A percentile compares a stretch with the other conserved stretches of the same genome.
These are phyloP conservation scores for Nicotiana tomentosiformis DNA, from an alignment of 257 asterid genomes.

Conservation along the genomic window DNA sequence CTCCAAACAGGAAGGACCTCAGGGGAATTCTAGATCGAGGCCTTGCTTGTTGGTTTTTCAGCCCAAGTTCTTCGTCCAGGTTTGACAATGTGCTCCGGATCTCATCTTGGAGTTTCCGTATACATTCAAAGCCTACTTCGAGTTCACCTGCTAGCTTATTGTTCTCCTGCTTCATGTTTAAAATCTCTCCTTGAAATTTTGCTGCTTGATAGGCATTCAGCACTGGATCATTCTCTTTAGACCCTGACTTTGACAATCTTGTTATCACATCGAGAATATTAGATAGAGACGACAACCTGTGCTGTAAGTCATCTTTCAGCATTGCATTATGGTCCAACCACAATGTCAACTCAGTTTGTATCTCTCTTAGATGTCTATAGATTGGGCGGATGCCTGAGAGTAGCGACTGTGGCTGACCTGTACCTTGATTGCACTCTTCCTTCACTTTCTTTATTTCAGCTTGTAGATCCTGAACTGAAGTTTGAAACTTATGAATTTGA, in stretches of 20 bases:
- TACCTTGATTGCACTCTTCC: conserved; percentile 19
- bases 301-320: conserved; percentile 34
- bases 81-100: conserved; percentile 28
- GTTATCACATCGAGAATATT: conserved; percentile 33
- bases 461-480: conserved; percentile 24
- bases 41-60: conserved; percentile 13
- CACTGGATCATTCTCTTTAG: conserved; percentile 18
- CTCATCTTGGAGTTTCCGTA: conserved; percentile 22
- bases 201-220: conserved; percentile 42
- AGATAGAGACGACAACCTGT: conserved; percentile 34
- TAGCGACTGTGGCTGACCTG: conserved; percentile 1
- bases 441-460: conserved; percentile 27
- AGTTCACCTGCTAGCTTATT: conserved; percentile 32
- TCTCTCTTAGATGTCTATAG: conserved; percentile 40
- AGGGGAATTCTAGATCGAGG: conserved; percentile 37
- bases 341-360: conserved; percentile 34
- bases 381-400: conserved; percentile 39
- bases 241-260: conserved; percentile 16
- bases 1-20: conserved; percentile 47
- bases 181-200: conserved; percentile 46
- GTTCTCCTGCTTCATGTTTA: conserved; percentile 43
- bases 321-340: conserved; percentile 37
- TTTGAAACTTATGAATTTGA: conserved; percentile 32
- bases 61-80: conserved; percentile 33
- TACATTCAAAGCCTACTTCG: conserved; percentile 20